Evolutionary conservation across 2,329 filamentous ascomycete genomes (phyloP), one percentile per base, ranked within the genome.

Genomic region (Calonectria honghensis): DNA sequence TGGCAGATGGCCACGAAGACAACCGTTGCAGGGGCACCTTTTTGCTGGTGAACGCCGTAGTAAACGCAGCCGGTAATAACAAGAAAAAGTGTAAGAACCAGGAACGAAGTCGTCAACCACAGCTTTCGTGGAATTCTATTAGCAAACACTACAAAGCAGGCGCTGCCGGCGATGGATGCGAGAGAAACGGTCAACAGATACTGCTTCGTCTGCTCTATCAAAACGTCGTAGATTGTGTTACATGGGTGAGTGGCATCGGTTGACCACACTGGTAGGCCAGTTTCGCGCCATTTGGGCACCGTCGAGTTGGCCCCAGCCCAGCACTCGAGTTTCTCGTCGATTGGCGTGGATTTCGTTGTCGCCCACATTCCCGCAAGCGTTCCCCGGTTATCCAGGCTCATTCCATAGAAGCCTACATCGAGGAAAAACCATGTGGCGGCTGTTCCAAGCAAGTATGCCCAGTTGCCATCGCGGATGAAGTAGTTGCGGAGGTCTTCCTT

Each of bases 321-420:
- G 79, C 89, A 90, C n/a, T 80, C 70, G 0, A 90, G 84, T 18
- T 77, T 79, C 2, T 83, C 73, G 71, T 86, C 81, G 66, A 90
- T 83, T 2, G 75, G 76, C 0, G 82, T 80, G 2, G 82, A 79
- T 1, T 74, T 69, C 0, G 78, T 82, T 0, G 87, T 88, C 13
- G 84, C 84, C 84, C 84, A 87, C 75, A 86, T 81, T 9, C 81
- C 82, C 32, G 84, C 83, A 27, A 87, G 73, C 6, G 85, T 85
- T 24, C 80, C 82, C 32, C 84, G 81, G 61, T 86, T 86, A 73
- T 88, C 88, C 20, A 90, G 83, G 2, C 87, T 87, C 69, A 90
- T 86, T 10, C 89, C 89, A 74, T 91, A 91, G 72, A 90, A 91
- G 1, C 87, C 88, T 69, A 91, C 85, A 64, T 91, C 89, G n/a